Conservation (phyloP, 805 yeast genomes). For the Yarrowia keelungensis region DNA sequence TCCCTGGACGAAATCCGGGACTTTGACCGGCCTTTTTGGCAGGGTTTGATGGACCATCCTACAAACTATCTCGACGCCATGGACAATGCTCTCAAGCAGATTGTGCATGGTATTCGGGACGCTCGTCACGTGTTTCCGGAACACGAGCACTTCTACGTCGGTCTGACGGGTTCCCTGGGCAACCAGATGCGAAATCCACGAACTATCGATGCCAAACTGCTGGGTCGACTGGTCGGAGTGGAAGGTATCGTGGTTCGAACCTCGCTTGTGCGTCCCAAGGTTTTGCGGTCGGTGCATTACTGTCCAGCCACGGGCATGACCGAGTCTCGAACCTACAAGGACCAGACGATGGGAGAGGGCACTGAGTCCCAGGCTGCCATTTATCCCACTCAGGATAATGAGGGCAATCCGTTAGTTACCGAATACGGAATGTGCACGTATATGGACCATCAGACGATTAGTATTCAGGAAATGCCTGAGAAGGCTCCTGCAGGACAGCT, state of each 20-base stretch:
- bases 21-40: conserved; percentile 79
- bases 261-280: conserved; percentile 90
- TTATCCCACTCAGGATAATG: conserved; percentile 91
- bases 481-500: conserved; percentile 97
- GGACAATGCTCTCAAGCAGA: conserved; percentile 82
- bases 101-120: conserved; percentile 75
- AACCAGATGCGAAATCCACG: conserved; percentile 86
- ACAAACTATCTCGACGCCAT: conserved; percentile 89
- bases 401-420: conserved; percentile 84
- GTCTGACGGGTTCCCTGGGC: conserved; percentile 92
- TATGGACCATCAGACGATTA: conserved; percentile 90
- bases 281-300: conserved; percentile 89
- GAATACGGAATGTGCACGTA: conserved; percentile 94
- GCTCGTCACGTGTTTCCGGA: conserved; percentile 62
- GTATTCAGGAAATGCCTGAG: conserved; percentile 98
- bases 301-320: conserved; percentile 83
- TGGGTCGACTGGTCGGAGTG: conserved; percentile 82
- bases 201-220: conserved; percentile 74
- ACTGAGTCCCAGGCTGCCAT: conserved; percentile 82
- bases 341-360: conserved; percentile 88
- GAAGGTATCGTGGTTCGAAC: conserved; percentile 97
- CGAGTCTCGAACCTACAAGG: conserved; percentile 90
- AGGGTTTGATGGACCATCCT: conserved; percentile 74
- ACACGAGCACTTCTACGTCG: conserved; percentile 71
- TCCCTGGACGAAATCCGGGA: conserved; percentile 88